Percentiles rank a stretch among this genome's conserved stretches.
Conservation (phyloP, 1,284 basidiomycete genomes). For the Meripilus lineatus region DNA sequence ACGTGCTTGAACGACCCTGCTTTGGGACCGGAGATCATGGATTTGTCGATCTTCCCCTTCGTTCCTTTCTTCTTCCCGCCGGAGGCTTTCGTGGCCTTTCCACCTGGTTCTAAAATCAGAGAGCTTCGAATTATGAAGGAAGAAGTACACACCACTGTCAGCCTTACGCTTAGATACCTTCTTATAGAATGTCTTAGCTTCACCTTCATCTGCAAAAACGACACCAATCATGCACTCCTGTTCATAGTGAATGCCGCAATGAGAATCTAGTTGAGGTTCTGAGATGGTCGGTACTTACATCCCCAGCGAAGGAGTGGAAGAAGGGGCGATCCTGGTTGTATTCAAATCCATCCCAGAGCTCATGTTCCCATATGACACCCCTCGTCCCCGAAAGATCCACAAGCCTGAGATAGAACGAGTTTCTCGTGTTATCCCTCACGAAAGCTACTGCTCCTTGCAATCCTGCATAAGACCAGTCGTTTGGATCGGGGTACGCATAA, state of each 20-base stretch:
- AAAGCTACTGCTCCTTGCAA: constrained; percentile 82
- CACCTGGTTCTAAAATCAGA: constrained; percentile 6
- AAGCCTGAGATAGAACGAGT: constrained; percentile 64
- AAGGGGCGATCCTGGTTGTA: constrained; percentile 86
- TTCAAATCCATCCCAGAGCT: constrained; percentile 82
- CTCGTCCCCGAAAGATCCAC: constrained; percentile 81
- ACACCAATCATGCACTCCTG: constrained; percentile 88
- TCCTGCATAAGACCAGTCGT: constrained; percentile 82
- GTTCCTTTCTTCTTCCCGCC: constrained; percentile 55
- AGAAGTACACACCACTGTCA: constrained; percentile 42
- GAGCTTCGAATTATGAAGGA: constrained; percentile 1
- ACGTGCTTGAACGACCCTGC: constrained; percentile 84
- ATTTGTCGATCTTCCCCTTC: constrained; percentile 81
- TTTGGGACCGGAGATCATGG: constrained; percentile 83
- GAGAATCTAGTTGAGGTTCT: neutral
- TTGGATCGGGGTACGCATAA: constrained; percentile 73
- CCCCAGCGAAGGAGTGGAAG: constrained; percentile 92
- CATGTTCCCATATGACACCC: constrained; percentile 93
- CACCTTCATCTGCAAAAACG: constrained; percentile 85
- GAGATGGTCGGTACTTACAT: constrained; percentile 60
- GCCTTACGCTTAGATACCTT: constrained; percentile 77
- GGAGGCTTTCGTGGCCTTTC: constrained; percentile 46
- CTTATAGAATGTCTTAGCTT: constrained; percentile 88
- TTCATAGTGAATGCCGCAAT: constrained; percentile 8
- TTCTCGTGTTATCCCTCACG: constrained; percentile 55